These are phyloP conservation scores for Paramecium sonneborni DNA, from an alignment of 73 alveolate species.

Conservation along the genomic window DNA sequence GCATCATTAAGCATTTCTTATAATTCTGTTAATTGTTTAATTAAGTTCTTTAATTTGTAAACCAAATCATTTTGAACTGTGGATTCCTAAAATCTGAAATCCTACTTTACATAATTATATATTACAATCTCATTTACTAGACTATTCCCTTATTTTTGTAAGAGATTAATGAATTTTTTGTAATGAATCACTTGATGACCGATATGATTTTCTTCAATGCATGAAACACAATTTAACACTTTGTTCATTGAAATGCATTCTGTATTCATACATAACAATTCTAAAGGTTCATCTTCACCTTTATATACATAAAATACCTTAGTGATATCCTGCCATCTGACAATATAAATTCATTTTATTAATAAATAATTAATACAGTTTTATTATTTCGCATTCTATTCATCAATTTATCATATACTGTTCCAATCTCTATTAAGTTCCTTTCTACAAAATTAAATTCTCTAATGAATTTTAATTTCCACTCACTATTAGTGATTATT, in stretches of 20 bases:
- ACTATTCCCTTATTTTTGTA: not conserved
- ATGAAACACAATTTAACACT: not conserved
- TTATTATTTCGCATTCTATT: too few relatives aligned
- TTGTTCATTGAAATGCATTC: conserved; percentile 20
- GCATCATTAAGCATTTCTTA: not conserved
- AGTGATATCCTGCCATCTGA: conserved; percentile 1
- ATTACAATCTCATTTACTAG: not conserved
- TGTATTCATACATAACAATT: not conserved
- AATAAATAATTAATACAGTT: too few relatives aligned
- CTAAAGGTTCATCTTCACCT: conserved; percentile 38
- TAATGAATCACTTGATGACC: conserved; percentile 25
- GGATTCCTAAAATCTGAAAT: not conserved
- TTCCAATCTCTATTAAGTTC: too few relatives aligned
- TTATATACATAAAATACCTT: not conserved
- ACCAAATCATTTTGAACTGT: not conserved
- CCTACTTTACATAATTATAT: not conserved
- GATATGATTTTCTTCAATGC: not conserved
- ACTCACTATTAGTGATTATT: not conserved
- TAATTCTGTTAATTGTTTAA: not conserved
- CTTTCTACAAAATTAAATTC: not conserved
- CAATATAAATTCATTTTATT: conserved; percentile 20
- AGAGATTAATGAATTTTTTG: not conserved
- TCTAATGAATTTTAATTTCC: not conserved
- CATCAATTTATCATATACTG: too few relatives aligned
- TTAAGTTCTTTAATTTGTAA: not conserved